Percentiles rank a stretch among this genome's conserved stretches.
phyloP scores from a whole-genome alignment of 306 rosid species.

The Acacia melanoxylon region DNA sequence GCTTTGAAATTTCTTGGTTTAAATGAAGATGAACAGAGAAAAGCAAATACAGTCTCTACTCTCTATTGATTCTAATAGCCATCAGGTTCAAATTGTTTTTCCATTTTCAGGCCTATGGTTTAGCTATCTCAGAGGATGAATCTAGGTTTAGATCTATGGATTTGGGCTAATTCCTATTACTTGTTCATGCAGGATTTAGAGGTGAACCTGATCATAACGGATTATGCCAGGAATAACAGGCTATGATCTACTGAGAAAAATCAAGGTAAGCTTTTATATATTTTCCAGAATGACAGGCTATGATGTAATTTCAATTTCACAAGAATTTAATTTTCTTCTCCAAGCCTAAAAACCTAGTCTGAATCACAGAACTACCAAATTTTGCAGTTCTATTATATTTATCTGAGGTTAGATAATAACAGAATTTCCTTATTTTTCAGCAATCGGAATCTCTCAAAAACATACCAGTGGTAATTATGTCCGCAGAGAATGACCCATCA shows the following conservation, averaged over 20 bases:
- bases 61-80: slow-evolving; percentile 33
- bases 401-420: slow-evolving; percentile 22
- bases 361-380: not conserved
- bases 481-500: slow-evolving; percentile 84
- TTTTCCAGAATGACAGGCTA: not conserved
- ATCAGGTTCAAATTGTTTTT: slow-evolving; percentile 44
- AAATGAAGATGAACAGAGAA: slow-evolving; percentile 50
- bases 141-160: slow-evolving; percentile 18
- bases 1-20: slow-evolving; percentile 79
- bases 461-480: slow-evolving; percentile 89
- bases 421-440: slow-evolving; percentile 44
- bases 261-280: slow-evolving; percentile 49
- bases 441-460: slow-evolving; percentile 77
- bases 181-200: slow-evolving; percentile 45
- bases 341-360: not conserved
- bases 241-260: slow-evolving; percentile 73
- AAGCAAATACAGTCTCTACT: slow-evolving; percentile 24
- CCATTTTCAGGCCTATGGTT: not conserved
- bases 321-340: not conserved
- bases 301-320: not conserved
- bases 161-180: slow-evolving; percentile 15
- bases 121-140: not conserved
- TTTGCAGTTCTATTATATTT: not conserved
- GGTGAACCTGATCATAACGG: slow-evolving; percentile 79
- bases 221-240: slow-evolving; percentile 98